Percentiles rank a stretch among this genome's conserved stretches.
phyloP scores from a whole-genome alignment of 768 basidiomycete genomes.

The Sporobolomyces phaffii region DNA sequence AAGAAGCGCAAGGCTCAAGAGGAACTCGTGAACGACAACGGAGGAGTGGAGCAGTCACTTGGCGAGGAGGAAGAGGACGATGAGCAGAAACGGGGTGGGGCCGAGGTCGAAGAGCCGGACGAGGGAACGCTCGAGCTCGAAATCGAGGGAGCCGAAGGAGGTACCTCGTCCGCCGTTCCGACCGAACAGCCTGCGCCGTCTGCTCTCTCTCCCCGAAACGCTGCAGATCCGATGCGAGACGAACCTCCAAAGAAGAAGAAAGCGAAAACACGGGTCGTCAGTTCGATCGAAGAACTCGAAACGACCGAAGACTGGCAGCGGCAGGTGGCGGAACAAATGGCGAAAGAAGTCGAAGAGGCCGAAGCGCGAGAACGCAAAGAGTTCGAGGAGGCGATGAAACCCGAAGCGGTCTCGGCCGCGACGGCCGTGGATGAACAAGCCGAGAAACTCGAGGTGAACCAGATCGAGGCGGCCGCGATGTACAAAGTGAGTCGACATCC shows the following conservation, averaged over 20 bases:
- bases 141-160: conserved; percentile 43
- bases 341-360: conserved; percentile 58
- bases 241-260: conserved; percentile 47
- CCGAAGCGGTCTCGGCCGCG: background rate
- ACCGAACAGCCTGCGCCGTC: conserved; percentile 41
- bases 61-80: conserved; percentile 28
- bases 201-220: too few relatives aligned
- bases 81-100: conserved; percentile 36
- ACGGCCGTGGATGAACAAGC: too few relatives aligned
- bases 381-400: conserved; percentile 54
- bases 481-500: conserved; percentile 65
- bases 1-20: conserved; percentile 3
- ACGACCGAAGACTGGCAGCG: conserved; percentile 71
- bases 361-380: conserved; percentile 22
- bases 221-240: conserved; percentile 10
- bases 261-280: conserved; percentile 27
- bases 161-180: conserved; percentile 38
- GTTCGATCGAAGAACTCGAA: conserved; percentile 38
- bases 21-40: conserved; percentile 37
- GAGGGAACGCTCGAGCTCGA: conserved; percentile 42
- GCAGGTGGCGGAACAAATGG: conserved; percentile 53
- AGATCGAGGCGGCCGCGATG: conserved; percentile 50
- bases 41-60: conserved; percentile 6
- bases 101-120: conserved; percentile 32
- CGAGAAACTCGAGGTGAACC: conserved; percentile 19